Evolutionary conservation across 106 monocot genomes (phyloP).

Genomic region (Dendrobium huoshanense): DNA sequence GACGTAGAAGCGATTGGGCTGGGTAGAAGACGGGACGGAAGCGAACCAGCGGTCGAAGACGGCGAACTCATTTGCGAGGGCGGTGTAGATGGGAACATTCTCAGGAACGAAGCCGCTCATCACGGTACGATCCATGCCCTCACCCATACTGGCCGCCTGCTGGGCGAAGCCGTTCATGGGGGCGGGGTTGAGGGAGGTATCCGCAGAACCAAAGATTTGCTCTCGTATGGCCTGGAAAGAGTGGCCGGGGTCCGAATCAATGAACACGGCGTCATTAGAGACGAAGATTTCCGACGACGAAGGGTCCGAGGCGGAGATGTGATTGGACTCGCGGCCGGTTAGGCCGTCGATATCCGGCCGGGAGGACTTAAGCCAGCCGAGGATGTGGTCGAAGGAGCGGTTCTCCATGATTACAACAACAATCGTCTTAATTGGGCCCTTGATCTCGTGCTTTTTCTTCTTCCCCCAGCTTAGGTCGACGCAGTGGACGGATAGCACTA

Average conservation of each 20-base stretch:
- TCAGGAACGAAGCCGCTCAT: slow-evolving; percentile 72
- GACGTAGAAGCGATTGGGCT: slow-evolving; percentile 83
- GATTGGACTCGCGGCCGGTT: slow-evolving; percentile 18
- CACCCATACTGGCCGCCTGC: slow-evolving; percentile 52
- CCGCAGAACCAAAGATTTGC: slow-evolving; percentile 69
- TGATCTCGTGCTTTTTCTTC: slow-evolving; percentile 45
- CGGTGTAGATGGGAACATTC: slow-evolving; percentile 54
- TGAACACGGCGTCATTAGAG: slow-evolving; percentile 54
- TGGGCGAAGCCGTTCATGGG: slow-evolving; percentile 86
- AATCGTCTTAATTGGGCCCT: slow-evolving; percentile 77
- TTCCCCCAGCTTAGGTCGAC: slow-evolving; percentile 10
- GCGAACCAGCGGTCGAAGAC: slow-evolving; percentile 86
- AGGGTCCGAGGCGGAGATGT: slow-evolving; percentile 54
- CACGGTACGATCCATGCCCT: slow-evolving; percentile 58
- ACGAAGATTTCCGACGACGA: slow-evolving; percentile 53
- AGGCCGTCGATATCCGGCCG: slow-evolving; percentile 17
- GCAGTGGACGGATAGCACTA: slow-evolving; percentile 34
- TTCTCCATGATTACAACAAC: slow-evolving; percentile 87
- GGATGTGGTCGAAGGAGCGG: slow-evolving; percentile 69
- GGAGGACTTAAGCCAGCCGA: slow-evolving; percentile 43
- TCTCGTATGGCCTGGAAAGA: slow-evolving; percentile 85
- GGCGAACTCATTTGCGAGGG: slow-evolving; percentile 63
- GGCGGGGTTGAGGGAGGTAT: slow-evolving; percentile 34
- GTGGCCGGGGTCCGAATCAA: slow-evolving; percentile 86
- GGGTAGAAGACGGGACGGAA: slow-evolving; percentile 75